Evolutionary conservation across 164 flowering plant genomes (phyloP).

Genomic region (Sedum album): DNA sequence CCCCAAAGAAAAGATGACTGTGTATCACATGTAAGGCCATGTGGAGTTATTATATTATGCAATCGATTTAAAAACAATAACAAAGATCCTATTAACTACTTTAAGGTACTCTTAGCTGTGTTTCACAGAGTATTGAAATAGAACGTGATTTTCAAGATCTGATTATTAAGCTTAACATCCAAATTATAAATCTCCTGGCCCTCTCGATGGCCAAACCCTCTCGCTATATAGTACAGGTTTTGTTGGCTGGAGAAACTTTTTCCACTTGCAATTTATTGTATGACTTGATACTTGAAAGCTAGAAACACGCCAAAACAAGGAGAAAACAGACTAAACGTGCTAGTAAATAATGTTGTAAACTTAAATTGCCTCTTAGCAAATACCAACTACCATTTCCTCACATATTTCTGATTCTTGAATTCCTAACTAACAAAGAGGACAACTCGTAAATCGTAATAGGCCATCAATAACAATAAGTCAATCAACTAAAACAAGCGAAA

Average conservation of each 20-base stretch:
- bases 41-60: neutral
- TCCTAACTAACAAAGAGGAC: neutral
- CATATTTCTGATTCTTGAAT: neutral
- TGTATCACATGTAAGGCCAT: neutral
- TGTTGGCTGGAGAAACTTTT: too few species aligned
- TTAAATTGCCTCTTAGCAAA: neutral
- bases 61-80: neutral
- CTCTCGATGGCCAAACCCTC: neutral
- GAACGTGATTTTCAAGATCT: neutral
- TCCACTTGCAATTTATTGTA: neutral
- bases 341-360: neutral
- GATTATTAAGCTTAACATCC: neutral
- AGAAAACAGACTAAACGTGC: neutral
- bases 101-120: neutral
- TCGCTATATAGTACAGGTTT: neutral
- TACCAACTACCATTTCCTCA: neutral
- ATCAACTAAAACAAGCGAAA: neutral
- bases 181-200: neutral
- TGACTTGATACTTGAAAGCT: neutral
- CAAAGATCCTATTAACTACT: neutral
- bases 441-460: neutral
- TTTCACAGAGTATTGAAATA: neutral
- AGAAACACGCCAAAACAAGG: neutral
- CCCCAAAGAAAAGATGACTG: slow-evolving; percentile 92
- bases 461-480: neutral